Conservation (phyloP, 2,329 filamentous ascomycete genomes). For the Tympanopsis confertula region DNA sequence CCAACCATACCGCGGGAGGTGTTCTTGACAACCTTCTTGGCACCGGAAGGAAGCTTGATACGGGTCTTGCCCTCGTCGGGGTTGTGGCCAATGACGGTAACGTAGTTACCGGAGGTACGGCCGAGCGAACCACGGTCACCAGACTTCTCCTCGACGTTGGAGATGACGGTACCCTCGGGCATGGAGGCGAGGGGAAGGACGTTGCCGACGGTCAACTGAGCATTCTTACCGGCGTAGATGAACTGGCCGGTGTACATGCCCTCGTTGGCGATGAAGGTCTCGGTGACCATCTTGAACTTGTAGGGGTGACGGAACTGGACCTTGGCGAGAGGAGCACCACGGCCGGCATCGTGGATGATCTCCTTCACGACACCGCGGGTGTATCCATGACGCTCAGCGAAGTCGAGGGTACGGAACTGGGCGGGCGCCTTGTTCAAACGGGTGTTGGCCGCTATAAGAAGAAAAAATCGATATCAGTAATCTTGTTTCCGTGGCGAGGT, state of each 20-base stretch:
- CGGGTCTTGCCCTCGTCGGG: constrained; percentile 98
- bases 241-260: constrained; percentile 99
- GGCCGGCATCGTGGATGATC: constrained; percentile 97
- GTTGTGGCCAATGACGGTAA: constrained; percentile 96
- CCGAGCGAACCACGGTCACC: constrained; percentile 94
- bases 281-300: constrained; percentile 91
- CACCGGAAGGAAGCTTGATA: constrained; percentile 96
- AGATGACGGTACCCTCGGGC: constrained; percentile 97
- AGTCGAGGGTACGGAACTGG: constrained; percentile 96
- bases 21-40: constrained; percentile 98
- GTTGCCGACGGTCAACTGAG: constrained; percentile 92
- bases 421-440: constrained; percentile 90
- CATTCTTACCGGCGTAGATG: constrained; percentile 99
- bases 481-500: constrained; percentile 3
- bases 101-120: constrained; percentile 98
- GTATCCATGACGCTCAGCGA: constrained; percentile 93
- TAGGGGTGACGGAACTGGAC: constrained; percentile 97
- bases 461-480: constrained; percentile 4
- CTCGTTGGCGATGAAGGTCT: constrained; percentile 99
- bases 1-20: constrained; percentile 94
- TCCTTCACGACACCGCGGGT: constrained; percentile 95
- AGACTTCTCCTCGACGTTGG: constrained; percentile 98
- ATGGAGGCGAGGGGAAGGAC: constrained; percentile 86
- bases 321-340: constrained; percentile 93
- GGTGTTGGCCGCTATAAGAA: constrained; percentile 58